Base-by-base conservation (phyloP, 331 rosid species). In the Acacia concinna region DNA sequence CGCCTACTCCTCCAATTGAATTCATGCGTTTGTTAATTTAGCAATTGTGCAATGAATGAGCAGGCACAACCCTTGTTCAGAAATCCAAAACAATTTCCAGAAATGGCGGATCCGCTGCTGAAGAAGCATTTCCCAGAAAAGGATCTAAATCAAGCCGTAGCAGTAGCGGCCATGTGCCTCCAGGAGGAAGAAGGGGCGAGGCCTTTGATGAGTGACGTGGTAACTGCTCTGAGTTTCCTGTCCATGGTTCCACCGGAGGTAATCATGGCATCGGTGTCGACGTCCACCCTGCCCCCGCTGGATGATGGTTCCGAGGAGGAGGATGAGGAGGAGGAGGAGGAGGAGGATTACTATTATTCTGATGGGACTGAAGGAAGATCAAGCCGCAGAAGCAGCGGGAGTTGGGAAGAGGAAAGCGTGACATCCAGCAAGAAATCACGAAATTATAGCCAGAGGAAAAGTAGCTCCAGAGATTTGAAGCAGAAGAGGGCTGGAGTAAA, bases 61-160 rank as follows among this genome's bases (percentile, higher is more conserved):
- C 94, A 96, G 99, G 99, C 98, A 86, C 98, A 91, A 78, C 94
- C 97, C 81, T 54, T 89, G 12, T 96, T 91, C 79, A 87, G 90
- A 81, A 90, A 96, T 76, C 97, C 94, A 0, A 93, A 88, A 75
- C 88, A 56, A 74, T 96, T 81, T 78, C 96, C 97, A 15, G 97
- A 84, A 5, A 72, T 96, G 91, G 97, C 97, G 6, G 99, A 96
- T 85, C 97, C 92, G 2, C 75, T 51, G 57, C 92, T 96, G 2
- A 57, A 83, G 4, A 75, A 78, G 47, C 32, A 84, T 1, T 93
- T 90, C 81, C 97, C 94, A 13, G 97, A 88, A 77, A 96, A 91
- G 70, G 99, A 93, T 82, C 85, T 96, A 56, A 90, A 96, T 51
- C 99, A 96, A 84, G 94, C 89, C 0, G 98, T 96, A 34, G 99